Conservation (phyloP, 169 alveolate genomes). For the Amoebophrya sp. region DNA sequence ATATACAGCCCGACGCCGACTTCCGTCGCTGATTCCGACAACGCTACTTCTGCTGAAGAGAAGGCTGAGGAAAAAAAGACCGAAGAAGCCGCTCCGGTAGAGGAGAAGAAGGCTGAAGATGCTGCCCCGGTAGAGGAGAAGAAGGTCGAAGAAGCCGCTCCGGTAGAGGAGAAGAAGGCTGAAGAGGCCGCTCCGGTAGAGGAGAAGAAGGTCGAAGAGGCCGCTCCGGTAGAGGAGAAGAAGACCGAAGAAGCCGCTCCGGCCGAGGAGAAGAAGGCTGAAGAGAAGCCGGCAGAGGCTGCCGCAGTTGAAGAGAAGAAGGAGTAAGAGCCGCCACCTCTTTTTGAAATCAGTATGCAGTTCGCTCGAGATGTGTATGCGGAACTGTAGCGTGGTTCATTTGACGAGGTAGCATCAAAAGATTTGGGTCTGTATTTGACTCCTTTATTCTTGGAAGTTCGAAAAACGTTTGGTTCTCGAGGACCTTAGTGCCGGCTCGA, state of each 20-base stretch:
- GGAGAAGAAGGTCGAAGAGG: background rate
- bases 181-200: background rate
- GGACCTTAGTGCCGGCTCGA: no score
- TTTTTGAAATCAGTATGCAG: no score
- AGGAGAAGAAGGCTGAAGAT: background rate
- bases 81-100: background rate
- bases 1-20: no score
- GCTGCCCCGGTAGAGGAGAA: background rate
- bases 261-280: background rate
- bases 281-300: background rate
- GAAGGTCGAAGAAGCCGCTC: background rate
- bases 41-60: background rate
- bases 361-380: no score
- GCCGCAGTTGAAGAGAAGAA: background rate
- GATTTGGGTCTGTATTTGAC: no score
- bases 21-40: no score
- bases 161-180: background rate
- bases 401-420: no score
- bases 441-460: no score
- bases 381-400: no score
- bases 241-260: background rate
- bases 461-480: no score
- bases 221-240: background rate
- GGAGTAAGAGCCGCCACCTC: no score
- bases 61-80: background rate